Evolutionary conservation across 2,329 filamentous ascomycete species (phyloP), one percentile per base, ranked within the genome.

Genomic region (Bertia moriformis): DNA sequence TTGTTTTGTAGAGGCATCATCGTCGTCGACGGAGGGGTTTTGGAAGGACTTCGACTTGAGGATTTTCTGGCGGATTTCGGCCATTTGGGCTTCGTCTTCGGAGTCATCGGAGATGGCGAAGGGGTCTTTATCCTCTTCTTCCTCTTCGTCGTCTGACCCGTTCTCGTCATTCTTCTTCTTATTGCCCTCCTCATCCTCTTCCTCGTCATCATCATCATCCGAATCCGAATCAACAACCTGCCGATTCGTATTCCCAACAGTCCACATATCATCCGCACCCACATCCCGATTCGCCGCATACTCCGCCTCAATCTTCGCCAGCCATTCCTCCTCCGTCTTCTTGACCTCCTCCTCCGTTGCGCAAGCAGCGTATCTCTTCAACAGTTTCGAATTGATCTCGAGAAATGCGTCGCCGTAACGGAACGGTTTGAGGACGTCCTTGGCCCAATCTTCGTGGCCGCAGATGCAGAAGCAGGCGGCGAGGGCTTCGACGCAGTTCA

Each of bases 401-500:
- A 98, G 59, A 52, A 98, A 98, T 1, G 85, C 78, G 42, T 77
- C 63, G 0, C 91, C 91, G 53, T 98, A 98, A 2, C 79, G 79
- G 51, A 98, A 98, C 2, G 84, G 82, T 45, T 74, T 73, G 19
- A 98, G 61, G 1, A 93, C 76, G 45, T 85, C 73, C 52, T 82
- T 76, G 0, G 91, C 89, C 91, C 91, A 98, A 38, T 95, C 89
- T 4, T 72, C 57, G 51, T 91, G 85, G 3, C 91, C 86, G 50
- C 89, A 96, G 46, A 98, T 98, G 51, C 73, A 84, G 53, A 93
- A 98, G 17, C 84, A 85, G 3, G 91, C 89, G 0, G 87, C 91
- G 37, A 98, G 66, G 3, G 91, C 91, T 64, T 98, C 91, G 19
- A 87, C 91, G 51, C 91, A 98, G 59, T 98, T 98, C 45, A 98